Conservation (phyloP, 352 stramenopile genomes). For the Globisporangium iwayamae region DNA sequence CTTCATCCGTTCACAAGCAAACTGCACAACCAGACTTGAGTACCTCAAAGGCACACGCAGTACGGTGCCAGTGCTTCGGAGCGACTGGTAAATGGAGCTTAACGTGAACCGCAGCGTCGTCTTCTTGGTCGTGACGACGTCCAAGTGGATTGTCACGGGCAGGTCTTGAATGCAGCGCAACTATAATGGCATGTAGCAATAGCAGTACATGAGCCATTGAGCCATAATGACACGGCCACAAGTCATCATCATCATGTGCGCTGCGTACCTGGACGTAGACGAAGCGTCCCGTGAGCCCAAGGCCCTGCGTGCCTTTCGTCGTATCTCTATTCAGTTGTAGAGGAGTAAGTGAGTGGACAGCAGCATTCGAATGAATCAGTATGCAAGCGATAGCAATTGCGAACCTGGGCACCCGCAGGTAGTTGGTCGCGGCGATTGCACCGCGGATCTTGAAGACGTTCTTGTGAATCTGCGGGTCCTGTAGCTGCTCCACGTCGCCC, state of each 20-base stretch:
- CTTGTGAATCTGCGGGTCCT: slow-evolving; percentile 69
- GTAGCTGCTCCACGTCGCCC: slow-evolving; percentile 64
- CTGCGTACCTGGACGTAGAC: slow-evolving; percentile 62
- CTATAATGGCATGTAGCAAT: slow-evolving; percentile 10
- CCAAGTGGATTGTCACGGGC: slow-evolving; percentile 62
- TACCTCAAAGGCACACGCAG: slow-evolving; percentile 57
- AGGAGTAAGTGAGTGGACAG: background rate
- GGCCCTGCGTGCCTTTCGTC: slow-evolving; percentile 42
- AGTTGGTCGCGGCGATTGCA: slow-evolving; percentile 70
- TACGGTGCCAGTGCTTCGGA: slow-evolving; percentile 55
- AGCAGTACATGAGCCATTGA: background rate
- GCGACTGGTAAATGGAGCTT: slow-evolving; percentile 60
- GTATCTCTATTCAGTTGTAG: slow-evolving; percentile 24
- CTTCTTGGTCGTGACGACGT: slow-evolving; percentile 70
- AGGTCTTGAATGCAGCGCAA: slow-evolving; percentile 35
- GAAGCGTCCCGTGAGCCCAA: slow-evolving; percentile 65
- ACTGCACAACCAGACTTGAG: background rate
- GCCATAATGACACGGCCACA: background rate
- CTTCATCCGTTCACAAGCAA: background rate
- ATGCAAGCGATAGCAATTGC: background rate
- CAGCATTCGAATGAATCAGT: background rate
- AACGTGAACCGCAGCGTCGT: slow-evolving; percentile 58
- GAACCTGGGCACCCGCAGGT: slow-evolving; percentile 60
- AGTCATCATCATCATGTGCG: background rate
- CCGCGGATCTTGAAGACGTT: slow-evolving; percentile 76